Percentiles rank a stretch among this genome's conserved stretches.
Evolutionary conservation across 495 filamentous ascomycete genomes (phyloP).

Genomic region (Aspergillus steynii): DNA sequence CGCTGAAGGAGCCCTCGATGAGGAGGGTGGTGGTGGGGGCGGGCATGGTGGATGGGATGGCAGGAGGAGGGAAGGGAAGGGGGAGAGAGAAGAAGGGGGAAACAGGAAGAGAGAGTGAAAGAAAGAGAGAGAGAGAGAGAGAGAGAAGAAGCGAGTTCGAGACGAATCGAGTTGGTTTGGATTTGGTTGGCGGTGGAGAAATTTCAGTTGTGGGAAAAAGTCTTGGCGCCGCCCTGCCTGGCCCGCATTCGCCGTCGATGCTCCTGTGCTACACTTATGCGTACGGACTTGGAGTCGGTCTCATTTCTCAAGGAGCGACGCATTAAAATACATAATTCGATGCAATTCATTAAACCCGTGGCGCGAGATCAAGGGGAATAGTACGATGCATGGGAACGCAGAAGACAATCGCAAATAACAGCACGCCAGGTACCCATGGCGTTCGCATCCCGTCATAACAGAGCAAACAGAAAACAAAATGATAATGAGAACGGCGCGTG

Average conservation of each 20-base stretch:
- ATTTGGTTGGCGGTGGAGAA: slow-evolving; percentile 47
- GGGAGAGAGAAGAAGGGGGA: slow-evolving; percentile 24
- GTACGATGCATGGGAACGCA: background rate
- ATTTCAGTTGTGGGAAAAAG: slow-evolving; percentile 50
- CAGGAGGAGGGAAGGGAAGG: slow-evolving; percentile 16
- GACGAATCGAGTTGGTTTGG: slow-evolving; percentile 14
- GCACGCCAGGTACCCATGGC: background rate
- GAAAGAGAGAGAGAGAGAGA: background rate
- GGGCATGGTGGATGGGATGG: slow-evolving; percentile 43
- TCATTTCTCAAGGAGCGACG: slow-evolving; percentile 1
- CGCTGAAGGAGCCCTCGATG: slow-evolving; percentile 87
- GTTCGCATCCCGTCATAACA: slow-evolving; percentile 1
- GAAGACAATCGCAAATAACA: slow-evolving; percentile 4
- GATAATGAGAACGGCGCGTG: background rate
- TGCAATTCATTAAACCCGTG: slow-evolving; percentile 6
- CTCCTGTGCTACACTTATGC: no score
- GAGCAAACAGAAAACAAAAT: background rate
- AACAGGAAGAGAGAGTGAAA: slow-evolving; percentile 21
- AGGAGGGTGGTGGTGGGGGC: slow-evolving; percentile 65
- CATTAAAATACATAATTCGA: slow-evolving; percentile 1
- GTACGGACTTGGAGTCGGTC: no score
- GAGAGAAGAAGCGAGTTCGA: slow-evolving; percentile 17
- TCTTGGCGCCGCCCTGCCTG: slow-evolving; percentile 35
- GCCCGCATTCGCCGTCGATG: background rate
- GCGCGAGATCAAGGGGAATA: slow-evolving; percentile 4